These are phyloP conservation scores for Hypholoma fasciculare DNA, from an alignment of 768 basidiomycete species.

Conservation along the genomic window DNA sequence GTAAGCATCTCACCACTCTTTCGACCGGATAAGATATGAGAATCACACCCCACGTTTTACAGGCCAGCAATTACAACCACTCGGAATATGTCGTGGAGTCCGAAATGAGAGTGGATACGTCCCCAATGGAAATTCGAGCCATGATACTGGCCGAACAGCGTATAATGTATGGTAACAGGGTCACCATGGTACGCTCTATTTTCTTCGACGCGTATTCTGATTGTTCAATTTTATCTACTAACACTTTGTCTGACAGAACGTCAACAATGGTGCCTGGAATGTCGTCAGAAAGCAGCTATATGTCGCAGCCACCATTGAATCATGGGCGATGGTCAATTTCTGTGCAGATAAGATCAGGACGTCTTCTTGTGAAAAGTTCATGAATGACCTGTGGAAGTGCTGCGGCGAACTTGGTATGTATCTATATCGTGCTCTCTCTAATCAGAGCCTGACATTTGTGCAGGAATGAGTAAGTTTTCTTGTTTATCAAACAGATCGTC, in stretches of 20 bases:
- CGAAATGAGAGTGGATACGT: slow-evolving; percentile 32
- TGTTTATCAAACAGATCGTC: not conserved
- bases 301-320: not conserved
- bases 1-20: slow-evolving; percentile 2
- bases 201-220: not conserved
- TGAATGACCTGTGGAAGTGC: slow-evolving; percentile 3
- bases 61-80: slow-evolving; percentile 17
- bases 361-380: not conserved
- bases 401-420: slow-evolving; percentile 17
- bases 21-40: not conserved
- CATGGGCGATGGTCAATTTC: slow-evolving; percentile 20
- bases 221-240: not conserved
- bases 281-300: slow-evolving; percentile 12
- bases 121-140: slow-evolving; percentile 23
- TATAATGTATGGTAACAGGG: not conserved
- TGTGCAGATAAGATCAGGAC: not conserved
- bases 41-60: not conserved
- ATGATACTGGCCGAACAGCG: too few relatives aligned
- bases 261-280: slow-evolving; percentile 21
- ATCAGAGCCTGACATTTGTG: not conserved
- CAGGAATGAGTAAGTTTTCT: slow-evolving; percentile 16
- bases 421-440: not conserved
- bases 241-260: not conserved
- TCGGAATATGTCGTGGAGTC: slow-evolving; percentile 39
- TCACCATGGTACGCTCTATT: not conserved